Percentiles rank a stretch among this genome's conserved stretches.
Conservation (phyloP, 805 yeast genomes). For the Starmerella davenportii region DNA sequence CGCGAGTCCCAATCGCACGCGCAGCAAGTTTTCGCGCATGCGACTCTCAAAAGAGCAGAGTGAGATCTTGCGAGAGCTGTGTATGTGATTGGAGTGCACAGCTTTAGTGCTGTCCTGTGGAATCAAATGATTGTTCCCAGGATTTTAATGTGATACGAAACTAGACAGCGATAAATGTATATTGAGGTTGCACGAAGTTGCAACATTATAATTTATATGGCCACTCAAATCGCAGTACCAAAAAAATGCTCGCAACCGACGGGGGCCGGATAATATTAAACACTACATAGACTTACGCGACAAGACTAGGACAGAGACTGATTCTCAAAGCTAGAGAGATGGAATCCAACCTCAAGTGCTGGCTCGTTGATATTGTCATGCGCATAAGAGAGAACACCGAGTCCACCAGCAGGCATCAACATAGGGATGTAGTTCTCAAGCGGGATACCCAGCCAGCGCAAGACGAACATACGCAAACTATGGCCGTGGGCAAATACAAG, state of each 20-base stretch:
- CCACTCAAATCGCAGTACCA: no score
- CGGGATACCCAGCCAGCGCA: conserved; percentile 61
- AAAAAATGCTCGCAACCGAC: no score
- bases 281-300: no score
- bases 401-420: conserved; percentile 86
- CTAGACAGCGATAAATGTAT: no score
- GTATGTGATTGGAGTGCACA: conserved; percentile 11
- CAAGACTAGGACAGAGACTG: conserved; percentile 2
- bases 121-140: no score
- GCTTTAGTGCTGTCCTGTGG: no score
- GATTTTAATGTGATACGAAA: no score
- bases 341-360: conserved; percentile 49
- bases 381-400: conserved; percentile 79
- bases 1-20: conserved; percentile 14
- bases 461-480: conserved; percentile 72
- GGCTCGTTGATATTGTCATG: conserved; percentile 76
- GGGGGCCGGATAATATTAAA: no score
- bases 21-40: conserved; percentile 20
- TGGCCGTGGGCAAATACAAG: conserved; percentile 88
- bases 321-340: conserved; percentile 14
- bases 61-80: conserved; percentile 32
- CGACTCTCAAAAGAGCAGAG: conserved; percentile 36
- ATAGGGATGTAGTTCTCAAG: conserved; percentile 54
- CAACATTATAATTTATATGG: no score
- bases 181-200: no score